Evolutionary conservation across 2,329 filamentous ascomycete genomes (phyloP).

Genomic region (Escovopsis sp.): DNA sequence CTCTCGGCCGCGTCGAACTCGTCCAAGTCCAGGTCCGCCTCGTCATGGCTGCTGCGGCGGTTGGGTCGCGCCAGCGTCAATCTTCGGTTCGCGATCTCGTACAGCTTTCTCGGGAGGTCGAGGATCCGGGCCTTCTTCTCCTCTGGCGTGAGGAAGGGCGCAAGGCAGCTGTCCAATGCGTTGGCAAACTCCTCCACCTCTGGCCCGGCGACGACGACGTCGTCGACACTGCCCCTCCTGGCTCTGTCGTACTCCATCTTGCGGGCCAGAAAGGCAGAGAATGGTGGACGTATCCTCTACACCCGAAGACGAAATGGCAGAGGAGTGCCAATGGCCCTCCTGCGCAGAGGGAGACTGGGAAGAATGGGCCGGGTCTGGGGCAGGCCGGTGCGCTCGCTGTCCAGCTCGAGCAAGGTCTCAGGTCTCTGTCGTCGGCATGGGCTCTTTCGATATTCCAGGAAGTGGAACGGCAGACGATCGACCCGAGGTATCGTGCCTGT

Average conservation of each 20-base stretch:
- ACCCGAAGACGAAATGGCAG: neutral
- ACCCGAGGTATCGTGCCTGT: no score
- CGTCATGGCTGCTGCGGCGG: constrained; percentile 22
- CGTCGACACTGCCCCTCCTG: constrained; percentile 9
- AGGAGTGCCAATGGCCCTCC: constrained; percentile 1
- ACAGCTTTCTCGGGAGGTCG: constrained; percentile 42
- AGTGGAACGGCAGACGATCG: no score
- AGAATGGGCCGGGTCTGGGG: constrained; percentile 1
- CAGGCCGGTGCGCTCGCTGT: no score
- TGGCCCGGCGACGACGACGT: constrained; percentile 46
- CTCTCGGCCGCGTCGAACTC: constrained; percentile 24
- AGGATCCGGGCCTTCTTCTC: constrained; percentile 52
- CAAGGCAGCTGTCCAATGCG: constrained; percentile 59
- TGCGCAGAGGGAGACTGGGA: constrained; percentile 1
- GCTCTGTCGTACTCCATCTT: constrained; percentile 12
- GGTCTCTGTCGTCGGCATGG: no score
- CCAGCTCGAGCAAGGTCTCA: neutral
- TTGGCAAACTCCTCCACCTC: constrained; percentile 83
- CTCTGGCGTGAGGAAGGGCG: constrained; percentile 28
- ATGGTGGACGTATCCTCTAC: no score
- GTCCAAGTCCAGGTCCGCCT: constrained; percentile 41
- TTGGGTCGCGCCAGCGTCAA: constrained; percentile 17
- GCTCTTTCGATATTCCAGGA: no score
- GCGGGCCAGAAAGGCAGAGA: neutral
- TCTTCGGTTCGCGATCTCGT: constrained; percentile 32